phyloP scores from a whole-genome alignment of 805 yeast genomes.

The Suhomyces canberraensis region DNA sequence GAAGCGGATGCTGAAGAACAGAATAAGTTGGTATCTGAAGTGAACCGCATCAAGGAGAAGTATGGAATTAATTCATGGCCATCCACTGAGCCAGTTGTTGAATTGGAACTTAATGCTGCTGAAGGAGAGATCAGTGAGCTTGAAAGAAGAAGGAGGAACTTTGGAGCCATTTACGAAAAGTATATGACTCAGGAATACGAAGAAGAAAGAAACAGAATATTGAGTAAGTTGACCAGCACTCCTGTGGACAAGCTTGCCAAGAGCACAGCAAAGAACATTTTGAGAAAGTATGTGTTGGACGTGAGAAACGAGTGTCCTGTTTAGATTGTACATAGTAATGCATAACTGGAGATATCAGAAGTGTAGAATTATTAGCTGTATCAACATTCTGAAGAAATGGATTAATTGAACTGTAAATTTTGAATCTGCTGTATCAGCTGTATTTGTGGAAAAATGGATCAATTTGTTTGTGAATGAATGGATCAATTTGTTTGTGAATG shows the following conservation, averaged over 20 bases:
- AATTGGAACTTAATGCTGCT: constrained; percentile 27
- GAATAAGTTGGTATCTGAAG: constrained; percentile 24
- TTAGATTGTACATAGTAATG: too few species aligned
- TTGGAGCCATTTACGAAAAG: constrained; percentile 28
- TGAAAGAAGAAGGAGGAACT: constrained; percentile 28
- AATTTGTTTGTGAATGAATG: too few species aligned
- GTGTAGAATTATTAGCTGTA: too few species aligned
- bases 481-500: too few species aligned
- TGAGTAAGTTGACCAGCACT: constrained; percentile 25
- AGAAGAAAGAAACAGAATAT: constrained; percentile 24
- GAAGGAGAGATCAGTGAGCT: constrained; percentile 25
- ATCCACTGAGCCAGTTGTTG: constrained; percentile 35
- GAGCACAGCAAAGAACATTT: constrained; percentile 64
- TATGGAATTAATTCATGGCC: constrained; percentile 42
- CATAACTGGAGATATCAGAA: too few species aligned
- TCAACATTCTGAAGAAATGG: too few species aligned
- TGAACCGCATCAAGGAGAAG: constrained; percentile 35
- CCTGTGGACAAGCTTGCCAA: constrained; percentile 42
- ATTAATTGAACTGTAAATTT: too few species aligned
- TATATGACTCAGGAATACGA: constrained; percentile 27
- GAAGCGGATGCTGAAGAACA: constrained; percentile 19
- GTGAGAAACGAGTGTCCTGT: constrained; percentile 10
- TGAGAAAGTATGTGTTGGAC: constrained; percentile 60
- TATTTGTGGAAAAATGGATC: too few species aligned
- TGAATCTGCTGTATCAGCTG: too few species aligned